Evolutionary conservation across 1,284 basidiomycete species (phyloP).

Genomic region (Bondarzewia mesenterica): DNA sequence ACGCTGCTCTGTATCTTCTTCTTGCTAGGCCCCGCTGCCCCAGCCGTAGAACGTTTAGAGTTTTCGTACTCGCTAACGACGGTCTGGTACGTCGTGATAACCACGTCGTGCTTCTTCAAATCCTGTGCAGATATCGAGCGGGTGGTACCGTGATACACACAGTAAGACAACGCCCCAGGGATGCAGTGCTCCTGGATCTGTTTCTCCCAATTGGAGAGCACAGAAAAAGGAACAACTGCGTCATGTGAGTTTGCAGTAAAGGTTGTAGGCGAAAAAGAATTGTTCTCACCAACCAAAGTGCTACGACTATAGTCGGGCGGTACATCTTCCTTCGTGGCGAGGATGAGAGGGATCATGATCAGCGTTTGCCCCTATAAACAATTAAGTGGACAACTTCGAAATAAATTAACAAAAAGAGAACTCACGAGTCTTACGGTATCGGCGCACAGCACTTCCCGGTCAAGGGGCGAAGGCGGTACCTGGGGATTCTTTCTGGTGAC

Average conservation of each 20-base stretch:
- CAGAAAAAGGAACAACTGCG: slow-evolving; percentile 78
- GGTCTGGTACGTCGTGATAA: slow-evolving; percentile 87
- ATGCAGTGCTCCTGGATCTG: slow-evolving; percentile 77
- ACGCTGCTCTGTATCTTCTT: slow-evolving; percentile 43
- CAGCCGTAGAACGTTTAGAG: slow-evolving; percentile 2
- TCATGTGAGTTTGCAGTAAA: not conserved
- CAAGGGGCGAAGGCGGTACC: slow-evolving; percentile 54
- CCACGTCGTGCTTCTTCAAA: slow-evolving; percentile 65
- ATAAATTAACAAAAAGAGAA: slow-evolving; percentile 3
- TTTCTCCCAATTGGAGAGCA: slow-evolving; percentile 87
- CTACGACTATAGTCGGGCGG: slow-evolving; percentile 48
- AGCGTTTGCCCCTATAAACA: slow-evolving; percentile 70
- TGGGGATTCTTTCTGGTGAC: slow-evolving; percentile 80
- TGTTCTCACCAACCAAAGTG: slow-evolving; percentile 64
- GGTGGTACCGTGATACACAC: slow-evolving; percentile 68
- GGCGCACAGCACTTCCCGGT: slow-evolving; percentile 77
- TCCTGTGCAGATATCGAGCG: slow-evolving; percentile 53
- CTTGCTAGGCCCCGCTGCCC: too few species aligned
- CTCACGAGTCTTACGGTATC: slow-evolving; percentile 79
- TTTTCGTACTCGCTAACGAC: slow-evolving; percentile 44
- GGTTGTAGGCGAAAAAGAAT: not conserved
- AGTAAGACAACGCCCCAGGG: slow-evolving; percentile 44
- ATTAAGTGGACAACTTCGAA: slow-evolving; percentile 1
- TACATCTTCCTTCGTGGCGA: slow-evolving; percentile 65
- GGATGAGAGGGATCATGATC: slow-evolving; percentile 69